These are phyloP conservation scores for Xanthoparmelia taractica DNA, from an alignment of 495 filamentous ascomycete genomes.

Conservation along the genomic window DNA sequence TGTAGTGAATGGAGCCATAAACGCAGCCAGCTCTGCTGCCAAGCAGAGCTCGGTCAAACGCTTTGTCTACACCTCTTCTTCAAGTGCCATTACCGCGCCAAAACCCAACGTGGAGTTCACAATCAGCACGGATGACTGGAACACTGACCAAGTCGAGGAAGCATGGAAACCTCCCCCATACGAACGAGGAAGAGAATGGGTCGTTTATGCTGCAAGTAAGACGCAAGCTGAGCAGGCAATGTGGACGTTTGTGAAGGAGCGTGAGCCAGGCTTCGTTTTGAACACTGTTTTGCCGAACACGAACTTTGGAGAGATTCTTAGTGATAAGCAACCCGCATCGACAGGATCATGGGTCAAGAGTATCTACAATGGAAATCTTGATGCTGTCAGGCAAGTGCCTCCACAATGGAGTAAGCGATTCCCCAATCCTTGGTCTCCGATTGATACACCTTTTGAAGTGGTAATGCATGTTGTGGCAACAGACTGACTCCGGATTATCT, in stretches of 20 bases:
- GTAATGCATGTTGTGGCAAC: background rate
- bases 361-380: conserved; percentile 29
- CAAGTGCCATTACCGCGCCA: conserved; percentile 27
- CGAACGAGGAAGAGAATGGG: conserved; percentile 24
- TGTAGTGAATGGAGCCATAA: conserved; percentile 34
- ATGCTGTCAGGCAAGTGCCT: conserved; percentile 18
- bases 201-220: conserved; percentile 50
- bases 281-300: conserved; percentile 45
- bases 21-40: conserved; percentile 39
- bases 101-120: conserved; percentile 25
- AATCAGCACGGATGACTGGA: conserved; percentile 41
- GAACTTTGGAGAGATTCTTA: conserved; percentile 34
- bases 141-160: conserved; percentile 36
- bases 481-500: background rate
- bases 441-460: background rate
- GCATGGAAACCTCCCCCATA: conserved; percentile 41
- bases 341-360: conserved; percentile 26
- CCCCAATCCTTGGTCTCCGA: background rate
- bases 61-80: conserved; percentile 49
- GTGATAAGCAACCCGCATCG: conserved; percentile 24
- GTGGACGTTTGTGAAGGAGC: conserved; percentile 46
- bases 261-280: conserved; percentile 42
- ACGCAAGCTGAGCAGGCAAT: conserved; percentile 44
- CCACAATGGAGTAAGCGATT: conserved; percentile 14
- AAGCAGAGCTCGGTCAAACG: conserved; percentile 39